Evolutionary conservation across 805 yeast species (phyloP), one percentile per base, ranked within the genome.

Genomic region (Metschnikowia cubensis): DNA sequence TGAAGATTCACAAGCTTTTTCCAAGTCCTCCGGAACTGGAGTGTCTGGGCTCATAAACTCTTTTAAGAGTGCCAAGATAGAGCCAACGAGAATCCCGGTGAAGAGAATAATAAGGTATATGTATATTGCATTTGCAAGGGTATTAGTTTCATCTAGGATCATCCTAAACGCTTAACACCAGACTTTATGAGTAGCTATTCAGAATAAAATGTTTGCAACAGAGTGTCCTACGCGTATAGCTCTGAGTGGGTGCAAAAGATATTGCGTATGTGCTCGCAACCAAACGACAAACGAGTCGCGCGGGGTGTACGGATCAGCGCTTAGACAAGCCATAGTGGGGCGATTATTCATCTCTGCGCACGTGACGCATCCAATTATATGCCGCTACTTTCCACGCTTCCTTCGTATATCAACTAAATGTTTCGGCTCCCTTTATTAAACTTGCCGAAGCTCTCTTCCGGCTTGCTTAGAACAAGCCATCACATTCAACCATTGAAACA

Each of bases 71-170:
- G 50, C 44, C 21, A 44, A 22, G 8, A 45, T 21, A 21, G 54
- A 45, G 11, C 52, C 56, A n/a, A 45, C 22, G 14, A 51, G 31
- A 36, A 48, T 47, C 8, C 52, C 45, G 2, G 44, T 34, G 36
- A 46, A 51, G 13, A 51, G 45, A 36, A 52, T 42, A 14, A 48
- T 29, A 36, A 53, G 47, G 36, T 51, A 53, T 3, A 53, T 51
- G 41, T 53, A 53, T 18, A 53, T 45, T 21, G 56, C 52, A 42
- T 53, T 53, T 17, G 56, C 52, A 36, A 53, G 22, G 21, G 50
- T 42, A 34, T 48, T 53, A 21, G 50, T 51, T 21, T 42, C 53
- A 32, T 52, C 50, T 47, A 51, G 49, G 42, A 52, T 51, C 55
- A 54, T 51, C 31, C 42, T 50, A 25, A 29, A 15, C n/a, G n/a